Conservation (phyloP, 345 rosid genomes). For the Gossypioides kirkii region DNA sequence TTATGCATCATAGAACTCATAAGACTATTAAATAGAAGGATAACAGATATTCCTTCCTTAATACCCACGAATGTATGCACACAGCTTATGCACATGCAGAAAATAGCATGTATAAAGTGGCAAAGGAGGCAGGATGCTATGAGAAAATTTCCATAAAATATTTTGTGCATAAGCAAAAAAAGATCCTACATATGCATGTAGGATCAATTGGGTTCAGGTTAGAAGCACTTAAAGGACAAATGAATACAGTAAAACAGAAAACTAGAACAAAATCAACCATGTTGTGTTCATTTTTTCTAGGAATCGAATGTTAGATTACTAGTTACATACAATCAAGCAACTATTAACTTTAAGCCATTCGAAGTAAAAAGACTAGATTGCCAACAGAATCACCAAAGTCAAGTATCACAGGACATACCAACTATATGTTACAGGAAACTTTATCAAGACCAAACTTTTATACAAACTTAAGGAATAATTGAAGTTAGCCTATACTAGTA, state of each 20-base stretch:
- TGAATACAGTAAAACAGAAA: not conserved
- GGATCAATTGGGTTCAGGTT: not conserved
- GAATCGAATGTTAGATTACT: not conserved
- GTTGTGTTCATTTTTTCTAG: not conserved
- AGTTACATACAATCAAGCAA: not conserved
- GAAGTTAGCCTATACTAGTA: not conserved
- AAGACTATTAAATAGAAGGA: not conserved
- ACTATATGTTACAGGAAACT: not conserved
- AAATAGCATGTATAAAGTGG: not conserved
- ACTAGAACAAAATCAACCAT: not conserved
- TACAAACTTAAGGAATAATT: not conserved
- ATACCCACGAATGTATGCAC: not conserved
- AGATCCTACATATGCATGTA: not conserved
- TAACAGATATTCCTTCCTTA: not conserved
- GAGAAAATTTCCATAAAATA: not conserved
- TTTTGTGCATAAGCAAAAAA: not conserved
- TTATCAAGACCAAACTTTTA: not conserved
- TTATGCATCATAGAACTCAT: not conserved
- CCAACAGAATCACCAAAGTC: not conserved
- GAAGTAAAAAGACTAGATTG: not conserved
- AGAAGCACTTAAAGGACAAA: not conserved
- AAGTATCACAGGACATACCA: not conserved
- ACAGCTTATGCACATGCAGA: not conserved
- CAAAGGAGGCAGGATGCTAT: not conserved
- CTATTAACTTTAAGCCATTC: not conserved